Evolutionary conservation across 495 filamentous ascomycete genomes (phyloP).

Genomic region (Daldinia loculata): DNA sequence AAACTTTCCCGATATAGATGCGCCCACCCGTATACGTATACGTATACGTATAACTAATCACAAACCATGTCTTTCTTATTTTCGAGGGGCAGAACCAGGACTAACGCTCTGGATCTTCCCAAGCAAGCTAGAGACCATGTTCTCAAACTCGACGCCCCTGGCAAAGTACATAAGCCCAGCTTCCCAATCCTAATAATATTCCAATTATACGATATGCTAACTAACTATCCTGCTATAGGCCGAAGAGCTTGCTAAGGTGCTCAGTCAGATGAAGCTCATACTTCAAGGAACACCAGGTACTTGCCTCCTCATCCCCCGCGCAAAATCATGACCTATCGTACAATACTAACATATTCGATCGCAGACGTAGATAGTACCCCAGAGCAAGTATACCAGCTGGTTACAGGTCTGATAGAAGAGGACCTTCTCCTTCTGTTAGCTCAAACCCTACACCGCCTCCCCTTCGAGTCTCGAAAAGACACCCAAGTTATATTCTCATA

Average conservation of each 20-base stretch:
- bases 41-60: slow-evolving; percentile 13
- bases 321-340: neutral
- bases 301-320: slow-evolving; percentile 12
- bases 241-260: slow-evolving; percentile 78
- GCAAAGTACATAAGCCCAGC: slow-evolving; percentile 56
- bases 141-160: slow-evolving; percentile 61
- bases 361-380: slow-evolving; percentile 85
- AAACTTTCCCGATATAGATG: too few species aligned
- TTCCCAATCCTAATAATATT: neutral
- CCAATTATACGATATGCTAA: slow-evolving; percentile 7
- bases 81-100: slow-evolving; percentile 70
- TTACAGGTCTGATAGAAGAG: slow-evolving; percentile 82
- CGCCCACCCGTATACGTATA: neutral
- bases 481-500: slow-evolving; percentile 90
- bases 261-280: slow-evolving; percentile 82
- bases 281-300: slow-evolving; percentile 85
- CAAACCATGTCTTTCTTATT: slow-evolving; percentile 92
- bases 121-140: slow-evolving; percentile 65
- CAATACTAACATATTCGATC: slow-evolving; percentile 19
- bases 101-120: slow-evolving; percentile 59
- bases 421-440: slow-evolving; percentile 87
- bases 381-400: slow-evolving; percentile 82
- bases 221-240: slow-evolving; percentile 50
- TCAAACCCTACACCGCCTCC: slow-evolving; percentile 77
- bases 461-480: slow-evolving; percentile 94